Conservation (phyloP, 2,329 filamentous ascomycete genomes). For the Escovopsis weberi region DNA sequence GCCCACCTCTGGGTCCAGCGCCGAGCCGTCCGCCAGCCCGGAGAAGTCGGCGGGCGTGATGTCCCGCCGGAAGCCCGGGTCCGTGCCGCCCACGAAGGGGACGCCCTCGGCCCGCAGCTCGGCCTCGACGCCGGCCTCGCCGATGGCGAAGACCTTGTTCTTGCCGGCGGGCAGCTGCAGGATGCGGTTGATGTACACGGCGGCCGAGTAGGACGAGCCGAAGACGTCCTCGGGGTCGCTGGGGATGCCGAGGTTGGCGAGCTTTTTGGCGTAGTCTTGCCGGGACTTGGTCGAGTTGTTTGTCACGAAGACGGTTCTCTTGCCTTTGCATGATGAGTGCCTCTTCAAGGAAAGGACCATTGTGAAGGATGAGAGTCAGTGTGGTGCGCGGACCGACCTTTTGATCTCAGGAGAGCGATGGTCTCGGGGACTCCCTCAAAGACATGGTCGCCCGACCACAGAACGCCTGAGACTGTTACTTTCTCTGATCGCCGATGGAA, state of each 20-base stretch:
- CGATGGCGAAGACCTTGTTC: slow-evolving; percentile 89
- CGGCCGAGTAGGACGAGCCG: slow-evolving; percentile 84
- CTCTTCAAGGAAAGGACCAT: slow-evolving; percentile 1
- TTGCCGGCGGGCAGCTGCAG: slow-evolving; percentile 62
- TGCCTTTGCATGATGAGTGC: slow-evolving; percentile 39
- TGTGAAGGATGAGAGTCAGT: not conserved
- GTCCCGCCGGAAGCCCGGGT: slow-evolving; percentile 61
- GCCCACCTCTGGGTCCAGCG: slow-evolving; percentile 77
- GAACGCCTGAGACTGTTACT: slow-evolving; percentile 49
- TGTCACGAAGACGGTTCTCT: slow-evolving; percentile 88
- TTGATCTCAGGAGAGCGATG: slow-evolving; percentile 64
- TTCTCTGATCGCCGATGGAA: not conserved
- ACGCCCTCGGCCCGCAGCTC: slow-evolving; percentile 73
- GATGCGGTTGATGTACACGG: slow-evolving; percentile 91
- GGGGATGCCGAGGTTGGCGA: slow-evolving; percentile 67
- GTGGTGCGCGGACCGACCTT: slow-evolving; percentile 41
- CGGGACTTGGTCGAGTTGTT: slow-evolving; percentile 98
- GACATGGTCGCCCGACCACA: slow-evolving; percentile 90
- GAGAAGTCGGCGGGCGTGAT: slow-evolving; percentile 70
- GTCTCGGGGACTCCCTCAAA: slow-evolving; percentile 80
- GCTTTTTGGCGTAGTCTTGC: slow-evolving; percentile 82
- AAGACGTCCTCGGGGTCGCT: slow-evolving; percentile 82
- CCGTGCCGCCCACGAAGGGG: slow-evolving; percentile 73
- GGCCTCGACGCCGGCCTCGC: slow-evolving; percentile 80
- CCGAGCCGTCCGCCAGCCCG: slow-evolving; percentile 57